Conservation (phyloP, 2,329 filamentous ascomycete genomes). For the Cucurbitaria berberidis region DNA sequence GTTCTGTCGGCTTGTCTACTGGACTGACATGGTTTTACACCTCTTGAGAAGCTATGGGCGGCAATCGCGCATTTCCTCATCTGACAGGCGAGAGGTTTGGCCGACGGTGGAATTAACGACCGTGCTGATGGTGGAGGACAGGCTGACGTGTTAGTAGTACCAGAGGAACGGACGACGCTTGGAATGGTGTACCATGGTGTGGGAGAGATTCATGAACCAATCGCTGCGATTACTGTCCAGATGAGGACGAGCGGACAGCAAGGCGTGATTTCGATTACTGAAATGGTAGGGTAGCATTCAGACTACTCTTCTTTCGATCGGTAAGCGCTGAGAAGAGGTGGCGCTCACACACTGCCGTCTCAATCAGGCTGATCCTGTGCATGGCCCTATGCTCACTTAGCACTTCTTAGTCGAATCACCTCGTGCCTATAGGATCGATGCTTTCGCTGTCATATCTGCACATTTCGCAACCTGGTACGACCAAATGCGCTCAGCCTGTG, state of each 20-base stretch:
- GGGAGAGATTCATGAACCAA: neutral
- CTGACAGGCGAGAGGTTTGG: neutral
- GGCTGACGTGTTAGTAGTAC: neutral
- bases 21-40: neutral
- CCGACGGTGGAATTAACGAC: neutral
- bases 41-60: neutral
- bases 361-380: neutral
- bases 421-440: neutral
- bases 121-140: neutral
- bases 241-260: neutral
- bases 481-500: neutral
- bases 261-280: neutral
- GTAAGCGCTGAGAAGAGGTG: neutral
- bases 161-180: neutral
- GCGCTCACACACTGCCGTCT: neutral
- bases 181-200: neutral
- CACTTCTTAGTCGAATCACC: neutral
- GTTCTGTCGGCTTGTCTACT: neutral
- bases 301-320: neutral
- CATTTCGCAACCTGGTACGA: neutral
- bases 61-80: neutral
- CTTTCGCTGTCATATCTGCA: neutral
- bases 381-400: neutral
- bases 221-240: neutral
- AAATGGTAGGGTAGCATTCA: conserved; percentile 1